These are phyloP conservation scores for Penicillium maclennaniae DNA, from an alignment of 495 filamentous ascomycete species.

Conservation along the genomic window DNA sequence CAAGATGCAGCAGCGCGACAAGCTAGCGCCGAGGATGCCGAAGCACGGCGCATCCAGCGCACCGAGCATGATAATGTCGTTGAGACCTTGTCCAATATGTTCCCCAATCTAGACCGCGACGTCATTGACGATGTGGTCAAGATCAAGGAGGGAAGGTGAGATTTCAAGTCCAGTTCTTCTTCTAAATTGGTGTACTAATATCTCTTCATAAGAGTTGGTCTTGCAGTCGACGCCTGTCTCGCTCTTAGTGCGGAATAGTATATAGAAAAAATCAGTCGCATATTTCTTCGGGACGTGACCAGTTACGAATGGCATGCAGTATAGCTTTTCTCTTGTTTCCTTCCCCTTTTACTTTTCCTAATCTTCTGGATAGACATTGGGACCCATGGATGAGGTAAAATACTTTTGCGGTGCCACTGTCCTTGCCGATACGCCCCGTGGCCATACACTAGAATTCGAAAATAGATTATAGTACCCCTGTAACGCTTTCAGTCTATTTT, in stretches of 20 bases:
- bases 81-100: conserved; percentile 88
- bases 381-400: not conserved
- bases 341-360: not conserved
- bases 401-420: no score
- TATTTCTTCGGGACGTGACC: not conserved
- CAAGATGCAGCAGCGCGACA: conserved; percentile 93
- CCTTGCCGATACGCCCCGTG: no score
- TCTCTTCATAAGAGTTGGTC: conserved; percentile 65
- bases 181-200: not conserved
- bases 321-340: not conserved
- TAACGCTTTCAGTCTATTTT: no score
- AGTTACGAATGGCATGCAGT: conserved; percentile 4
- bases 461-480: no score
- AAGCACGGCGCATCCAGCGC: conserved; percentile 78
- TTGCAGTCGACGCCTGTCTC: conserved; percentile 88
- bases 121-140: conserved; percentile 92
- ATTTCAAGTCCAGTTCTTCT: conserved; percentile 6
- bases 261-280: conserved; percentile 13
- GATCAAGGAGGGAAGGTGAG: conserved; percentile 86
- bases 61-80: conserved; percentile 88
- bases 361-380: not conserved
- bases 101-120: conserved; percentile 84
- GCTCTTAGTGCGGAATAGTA: conserved; percentile 58
- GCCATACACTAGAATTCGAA: no score
- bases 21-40: conserved; percentile 86